phyloP scores from a whole-genome alignment of 2,329 filamentous ascomycete species.

The Epichloe gansuensis region DNA sequence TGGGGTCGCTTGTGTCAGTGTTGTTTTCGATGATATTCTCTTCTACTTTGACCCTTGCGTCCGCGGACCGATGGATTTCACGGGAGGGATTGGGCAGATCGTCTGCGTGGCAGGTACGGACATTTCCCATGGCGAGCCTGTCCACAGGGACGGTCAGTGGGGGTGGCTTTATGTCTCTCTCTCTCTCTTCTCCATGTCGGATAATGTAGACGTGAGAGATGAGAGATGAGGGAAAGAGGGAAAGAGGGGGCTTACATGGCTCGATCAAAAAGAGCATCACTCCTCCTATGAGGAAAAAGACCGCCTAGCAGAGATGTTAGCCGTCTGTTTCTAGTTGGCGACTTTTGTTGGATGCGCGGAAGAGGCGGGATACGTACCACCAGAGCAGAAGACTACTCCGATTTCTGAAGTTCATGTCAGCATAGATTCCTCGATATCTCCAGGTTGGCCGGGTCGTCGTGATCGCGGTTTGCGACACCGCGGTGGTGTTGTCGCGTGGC shows the following conservation, averaged over 20 bases:
- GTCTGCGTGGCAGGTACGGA: conserved; percentile 27
- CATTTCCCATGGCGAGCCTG: conserved; percentile 96
- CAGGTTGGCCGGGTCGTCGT: not conserved
- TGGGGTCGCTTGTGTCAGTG: conserved; percentile 23
- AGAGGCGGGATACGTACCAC: conserved; percentile 52
- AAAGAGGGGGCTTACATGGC: conserved; percentile 67
- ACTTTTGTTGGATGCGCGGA: not conserved
- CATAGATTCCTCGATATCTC: not conserved
- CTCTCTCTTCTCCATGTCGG: not conserved
- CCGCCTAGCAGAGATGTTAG: conserved; percentile 46
- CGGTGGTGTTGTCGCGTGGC: not conserved
- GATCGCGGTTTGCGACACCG: not conserved
- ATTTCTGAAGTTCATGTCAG: conserved; percentile 52
- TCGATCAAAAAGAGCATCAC: conserved; percentile 96
- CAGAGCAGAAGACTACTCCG: conserved; percentile 94
- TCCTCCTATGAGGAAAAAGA: conserved; percentile 90
- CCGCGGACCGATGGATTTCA: not conserved
- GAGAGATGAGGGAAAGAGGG: not conserved
- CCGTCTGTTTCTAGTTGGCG: conserved; percentile 11
- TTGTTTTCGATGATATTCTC: not conserved
- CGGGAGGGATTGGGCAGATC: not conserved
- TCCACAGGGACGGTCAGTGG: not conserved
- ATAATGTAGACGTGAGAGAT: not conserved
- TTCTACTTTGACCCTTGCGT: conserved; percentile 1
- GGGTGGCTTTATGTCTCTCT: not conserved